phyloP scores from a whole-genome alignment of 441 rosid species.

The Gossypium armourianum region DNA sequence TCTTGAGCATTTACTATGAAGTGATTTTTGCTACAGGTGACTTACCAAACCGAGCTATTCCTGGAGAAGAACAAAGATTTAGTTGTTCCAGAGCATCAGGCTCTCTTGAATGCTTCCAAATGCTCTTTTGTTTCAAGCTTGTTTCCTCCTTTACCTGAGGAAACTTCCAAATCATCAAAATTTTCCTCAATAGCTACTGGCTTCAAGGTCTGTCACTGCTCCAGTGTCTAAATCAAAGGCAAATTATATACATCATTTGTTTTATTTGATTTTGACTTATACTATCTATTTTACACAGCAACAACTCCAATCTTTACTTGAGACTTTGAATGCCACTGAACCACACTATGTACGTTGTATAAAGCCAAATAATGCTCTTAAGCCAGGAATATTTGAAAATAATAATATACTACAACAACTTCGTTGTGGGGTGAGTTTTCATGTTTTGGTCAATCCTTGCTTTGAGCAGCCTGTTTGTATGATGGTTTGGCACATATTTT shows the following conservation, averaged over 20 bases:
- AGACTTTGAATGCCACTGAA: slow-evolving; percentile 78
- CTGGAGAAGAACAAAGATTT: slow-evolving; percentile 96
- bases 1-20: not conserved
- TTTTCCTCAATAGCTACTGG: slow-evolving; percentile 86
- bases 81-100: slow-evolving; percentile 85
- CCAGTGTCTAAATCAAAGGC: not conserved
- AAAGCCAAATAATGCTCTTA: slow-evolving; percentile 84
- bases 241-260: slow-evolving; percentile 15
- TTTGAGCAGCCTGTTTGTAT: slow-evolving; percentile 5
- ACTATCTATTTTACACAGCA: slow-evolving; percentile 40
- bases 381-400: slow-evolving; percentile 79
- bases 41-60: slow-evolving; percentile 82
- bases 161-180: slow-evolving; percentile 77
- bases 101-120: slow-evolving; percentile 58
- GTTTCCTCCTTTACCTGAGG: slow-evolving; percentile 69
- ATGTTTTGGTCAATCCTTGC: slow-evolving; percentile 21
- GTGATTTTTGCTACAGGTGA: slow-evolving; percentile 39
- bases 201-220: slow-evolving; percentile 59
- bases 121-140: slow-evolving; percentile 75
- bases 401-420: slow-evolving; percentile 71
- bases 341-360: slow-evolving; percentile 88
- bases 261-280: slow-evolving; percentile 6
- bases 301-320: slow-evolving; percentile 90
- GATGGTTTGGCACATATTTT: slow-evolving; percentile 13
- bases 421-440: slow-evolving; percentile 83